Base-by-base conservation (phyloP, 2,329 filamentous ascomycete species). In the Immersiporthe knoxdaviesiana region DNA sequence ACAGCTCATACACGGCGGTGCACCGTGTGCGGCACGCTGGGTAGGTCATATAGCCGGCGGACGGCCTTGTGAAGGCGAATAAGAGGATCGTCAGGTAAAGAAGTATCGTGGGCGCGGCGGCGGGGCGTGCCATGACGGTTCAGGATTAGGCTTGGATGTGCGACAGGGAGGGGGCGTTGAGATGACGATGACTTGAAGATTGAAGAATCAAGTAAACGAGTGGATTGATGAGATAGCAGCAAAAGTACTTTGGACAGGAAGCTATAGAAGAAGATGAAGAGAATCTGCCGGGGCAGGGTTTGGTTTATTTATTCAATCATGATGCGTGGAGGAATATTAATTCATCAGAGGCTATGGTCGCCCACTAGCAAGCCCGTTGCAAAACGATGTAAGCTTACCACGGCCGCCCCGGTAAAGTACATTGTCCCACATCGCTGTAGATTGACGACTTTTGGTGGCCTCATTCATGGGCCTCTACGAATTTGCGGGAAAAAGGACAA, bases 1-100 rank as follows among this genome's bases (percentile, higher is more conserved):
- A 63, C 61, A 63, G 41, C 41, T 63, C 61, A 14, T 63, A 50
- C 12, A 63, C 61, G 41, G 61, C 61, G 18, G 39, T 63, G 27
- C 61, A 63, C 6, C 37, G 39, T 27, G 27, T 27, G 18, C 41
- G 61, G 41, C 41, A 63, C 41, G 41, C 39, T 7, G 30, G 27
- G 12, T 63, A 63, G 14, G 41, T 30, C 14, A 50, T 27, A 5
- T 32, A 27, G 12, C 16, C 41, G 14, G 24, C 27, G 14, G 61
- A 63, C 27, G 61, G n/a, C 16, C 39, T 41, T 30, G 61, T 24
- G 14, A 63, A 16, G 56, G 56, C 30, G 56, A 59, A 18, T 1
- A 37, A 18, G 32, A 37, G 56, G 56, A 32, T 18, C 16, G 14
- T 8, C 6, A 30, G 52, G 24, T 14, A 16, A 14, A 30, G 50